A percentile compares a stretch with the other conserved stretches of the same genome.
Conservation (phyloP, 2,329 filamentous ascomycete genomes). For the Aspergillus pseudoviridinutans region DNA sequence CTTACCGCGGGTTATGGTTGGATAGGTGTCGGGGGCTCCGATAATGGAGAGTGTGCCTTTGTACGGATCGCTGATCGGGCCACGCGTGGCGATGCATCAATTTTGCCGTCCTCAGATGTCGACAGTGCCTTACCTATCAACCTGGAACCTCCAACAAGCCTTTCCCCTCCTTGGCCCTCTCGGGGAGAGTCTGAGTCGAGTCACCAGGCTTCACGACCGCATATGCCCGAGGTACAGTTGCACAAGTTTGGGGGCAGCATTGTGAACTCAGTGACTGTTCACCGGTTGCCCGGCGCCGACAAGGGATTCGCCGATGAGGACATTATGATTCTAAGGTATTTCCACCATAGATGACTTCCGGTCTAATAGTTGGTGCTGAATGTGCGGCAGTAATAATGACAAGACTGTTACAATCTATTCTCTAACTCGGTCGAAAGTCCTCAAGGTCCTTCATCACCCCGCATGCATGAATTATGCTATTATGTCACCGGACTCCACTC, state of each 20-base stretch:
- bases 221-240: slow-evolving; percentile 47
- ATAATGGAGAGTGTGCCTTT: slow-evolving; percentile 80
- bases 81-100: slow-evolving; percentile 37
- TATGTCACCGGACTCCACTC: slow-evolving; percentile 81
- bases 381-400: slow-evolving; percentile 77
- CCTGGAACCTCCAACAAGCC: slow-evolving; percentile 28
- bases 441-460: slow-evolving; percentile 69
- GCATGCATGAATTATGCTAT: slow-evolving; percentile 90
- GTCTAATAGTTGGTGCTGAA: slow-evolving; percentile 54
- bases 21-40: slow-evolving; percentile 81
- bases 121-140: slow-evolving; percentile 57
- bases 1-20: slow-evolving; percentile 82
- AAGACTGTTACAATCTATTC: slow-evolving; percentile 81
- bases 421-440: slow-evolving; percentile 61
- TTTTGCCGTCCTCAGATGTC: slow-evolving; percentile 43
- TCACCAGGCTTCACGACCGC: slow-evolving; percentile 16
- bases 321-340: slow-evolving; percentile 50
- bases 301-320: slow-evolving; percentile 50
- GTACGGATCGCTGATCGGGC: slow-evolving; percentile 55
- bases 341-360: slow-evolving; percentile 17
- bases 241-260: slow-evolving; percentile 61
- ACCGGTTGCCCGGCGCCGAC: slow-evolving; percentile 48
- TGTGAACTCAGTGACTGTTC: slow-evolving; percentile 64
- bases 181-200: slow-evolving; percentile 16
- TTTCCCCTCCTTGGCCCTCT: slow-evolving; percentile 21